Conservation (phyloP, 2,329 filamentous ascomycete species). For the Bipolaris zeicola region DNA sequence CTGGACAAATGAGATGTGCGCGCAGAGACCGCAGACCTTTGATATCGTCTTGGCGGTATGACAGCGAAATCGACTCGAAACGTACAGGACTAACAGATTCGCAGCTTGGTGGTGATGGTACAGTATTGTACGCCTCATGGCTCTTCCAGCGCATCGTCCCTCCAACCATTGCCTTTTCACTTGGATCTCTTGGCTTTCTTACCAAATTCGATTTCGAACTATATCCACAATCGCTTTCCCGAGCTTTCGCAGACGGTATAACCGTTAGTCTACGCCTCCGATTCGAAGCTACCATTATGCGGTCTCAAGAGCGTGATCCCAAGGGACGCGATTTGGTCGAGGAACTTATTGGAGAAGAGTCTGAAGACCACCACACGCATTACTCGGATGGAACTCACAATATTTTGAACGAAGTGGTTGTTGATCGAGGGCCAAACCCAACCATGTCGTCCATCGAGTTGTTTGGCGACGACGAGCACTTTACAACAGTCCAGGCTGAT, state of each 20-base stretch:
- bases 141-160: constrained; percentile 95
- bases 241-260: constrained; percentile 80
- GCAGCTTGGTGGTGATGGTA: constrained; percentile 87
- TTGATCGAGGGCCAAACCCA: constrained; percentile 90
- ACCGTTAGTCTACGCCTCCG: constrained; percentile 85
- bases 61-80: not conserved
- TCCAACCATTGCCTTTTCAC: constrained; percentile 86
- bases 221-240: constrained; percentile 70
- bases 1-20: constrained; percentile 83
- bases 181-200: constrained; percentile 91
- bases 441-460: constrained; percentile 93
- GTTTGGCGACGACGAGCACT: constrained; percentile 93
- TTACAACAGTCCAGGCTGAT: constrained; percentile 91
- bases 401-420: constrained; percentile 95
- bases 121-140: constrained; percentile 94
- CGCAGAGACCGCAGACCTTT: constrained; percentile 79
- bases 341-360: constrained; percentile 85
- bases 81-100: constrained; percentile 7
- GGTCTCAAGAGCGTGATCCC: constrained; percentile 61
- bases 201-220: constrained; percentile 93
- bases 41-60: constrained; percentile 84
- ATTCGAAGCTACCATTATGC: constrained; percentile 94
- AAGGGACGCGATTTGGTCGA: constrained; percentile 68
- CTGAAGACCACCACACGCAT: constrained; percentile 83
- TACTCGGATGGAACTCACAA: constrained; percentile 82